Evolutionary conservation across 345 rosid genomes (phyloP), one percentile per base, ranked within the genome.

Genomic region (Eucalyptus albens): DNA sequence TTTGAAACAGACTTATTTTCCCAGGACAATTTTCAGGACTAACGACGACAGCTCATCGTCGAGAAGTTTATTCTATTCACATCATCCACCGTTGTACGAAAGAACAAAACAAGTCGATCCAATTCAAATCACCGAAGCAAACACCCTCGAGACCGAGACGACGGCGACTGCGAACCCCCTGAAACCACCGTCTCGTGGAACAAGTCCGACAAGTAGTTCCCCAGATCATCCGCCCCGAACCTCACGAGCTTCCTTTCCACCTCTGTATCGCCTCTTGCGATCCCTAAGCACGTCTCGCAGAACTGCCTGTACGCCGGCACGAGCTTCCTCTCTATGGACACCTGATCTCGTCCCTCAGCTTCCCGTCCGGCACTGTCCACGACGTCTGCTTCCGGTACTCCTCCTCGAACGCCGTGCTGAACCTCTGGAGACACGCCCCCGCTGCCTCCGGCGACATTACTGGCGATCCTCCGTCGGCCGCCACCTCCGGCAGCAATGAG

Each of bases 261-360:
- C 27, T 49, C 80, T 16, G 88, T 72, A 7, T 15, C 55, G 29
- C 42, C 90, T 44, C 37, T 37, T 31, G 22, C 12, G 27, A 15
- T 11, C 7, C 88, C 86, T 21, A 87, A 5, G 59, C 65, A 86
- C 44, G 67, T 49, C 6, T 87, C 90, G 44, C 87, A 92, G 86
- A 91, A 88, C 55, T 87, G 89, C 11, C 90, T 87, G 65, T 92
- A 92, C 5, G 45, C 44, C 45, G 89, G 87, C 31, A 60, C 29
- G 33, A 93, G 11, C 56, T 92, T 93, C 65, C 87, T 88, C 29
- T 51, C 86, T 15, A 90, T 67, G 3, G 94, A 91, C 13, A 11
- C 81, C 87, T 91, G 22, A 92, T 67, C 89, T 92, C 92, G 21
- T 92, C 93, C 85, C 92, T 89, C 55, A 92, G 91, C 59, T 92